Evolutionary conservation across 2,329 filamentous ascomycete genomes (phyloP), one percentile per base, ranked within the genome.

Genomic region (Trichophyton equinum): DNA sequence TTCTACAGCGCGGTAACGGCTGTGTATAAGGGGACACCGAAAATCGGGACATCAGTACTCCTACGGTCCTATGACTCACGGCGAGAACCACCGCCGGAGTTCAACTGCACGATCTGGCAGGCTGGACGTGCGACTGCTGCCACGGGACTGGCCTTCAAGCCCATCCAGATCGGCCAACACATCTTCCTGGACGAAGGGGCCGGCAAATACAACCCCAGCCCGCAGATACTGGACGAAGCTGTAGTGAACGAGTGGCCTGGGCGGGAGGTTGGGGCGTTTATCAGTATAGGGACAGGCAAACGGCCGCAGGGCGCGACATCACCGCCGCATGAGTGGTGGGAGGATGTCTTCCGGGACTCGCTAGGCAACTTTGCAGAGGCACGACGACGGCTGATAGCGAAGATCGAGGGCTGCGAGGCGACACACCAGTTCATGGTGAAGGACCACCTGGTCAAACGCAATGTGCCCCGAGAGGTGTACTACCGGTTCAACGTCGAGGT

Each of bases 401-500:
- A 99, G 74, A 96, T 99, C 63, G 94, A 99, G 72, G 91, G 88
- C 1, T 99, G 94, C 72, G 94, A 99, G 73, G 84, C 83, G 64
- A 96, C 89, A 1, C 94, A 99, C 72, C 85, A 89, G 69, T 83
- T 84, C 67, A 95, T 97, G 91, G 76, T 87, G 62, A 84, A 83
- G 62, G 88, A 95, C 56, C 84, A 91, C 66, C 79, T 97, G 22
- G 76, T 82, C 5, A 88, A 85, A 71, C 84, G 91, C 38, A 84
- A 87, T 27, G 89, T 97, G 62, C 91, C 88, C 67, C 82, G 84
- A 58, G 91, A 96, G 62, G 89, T 95, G 72, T 99, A 99, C 76
- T 95, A 91, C 72, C 87, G 94, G 6, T 79, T 97, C n/a, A 99
- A 99, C 65, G 94, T 97, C 46, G 91, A 97, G 70, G 86, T 96